Evolutionary conservation across 192 early-diverging fungal species (phyloP), one percentile per base, ranked within the genome.

Genomic region (Blastocladiella britannica): DNA sequence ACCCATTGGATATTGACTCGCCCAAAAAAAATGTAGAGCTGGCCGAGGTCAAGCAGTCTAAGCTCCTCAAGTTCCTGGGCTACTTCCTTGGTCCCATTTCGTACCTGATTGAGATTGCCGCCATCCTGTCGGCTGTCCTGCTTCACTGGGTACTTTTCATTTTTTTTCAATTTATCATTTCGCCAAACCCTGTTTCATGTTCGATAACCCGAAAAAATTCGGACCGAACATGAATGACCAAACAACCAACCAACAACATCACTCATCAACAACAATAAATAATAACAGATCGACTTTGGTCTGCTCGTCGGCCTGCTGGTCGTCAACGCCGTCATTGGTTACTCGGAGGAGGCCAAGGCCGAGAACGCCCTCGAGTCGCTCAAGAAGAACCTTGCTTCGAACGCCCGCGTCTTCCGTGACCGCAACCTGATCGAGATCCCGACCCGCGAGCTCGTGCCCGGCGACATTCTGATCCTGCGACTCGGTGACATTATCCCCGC

Each of bases 401-500:
- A 87, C 67, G 81, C 82, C 25, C 81, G 83, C 52, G 72, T 66
- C 60, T 87, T 81, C 77, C 80, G 91, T 64, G 82, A 93, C 67
- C 79, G 81, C 52, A 59, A 78, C 31, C 71, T 87, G 57, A 54
- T 75, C 20, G 86, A 89, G 66, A 63, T 89, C 7, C 82, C 87
- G 62, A 81, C 82, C 2, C 63, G 61, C 60, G 76, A 72, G 25
- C 69, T 95, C 56, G 91, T 95, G 55, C 91, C 91, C 29, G 91
- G 91, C 57, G 89, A 95, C 63, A 63, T 95, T 51, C 85, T 95
- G 60, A 82, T 83, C 4, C 76, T 95, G 37, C 86, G 89, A 64
- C 76, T 91, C 60, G 91, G 91, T 63, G 91, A 95, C 67, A 91
- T 95, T 59, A 72, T 95, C 55, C 91, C 91, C 29, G 91, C 91